Evolutionary conservation across 1,139 yeast genomes (phyloP).

Genomic region (Wickerhamomyces sp.): DNA sequence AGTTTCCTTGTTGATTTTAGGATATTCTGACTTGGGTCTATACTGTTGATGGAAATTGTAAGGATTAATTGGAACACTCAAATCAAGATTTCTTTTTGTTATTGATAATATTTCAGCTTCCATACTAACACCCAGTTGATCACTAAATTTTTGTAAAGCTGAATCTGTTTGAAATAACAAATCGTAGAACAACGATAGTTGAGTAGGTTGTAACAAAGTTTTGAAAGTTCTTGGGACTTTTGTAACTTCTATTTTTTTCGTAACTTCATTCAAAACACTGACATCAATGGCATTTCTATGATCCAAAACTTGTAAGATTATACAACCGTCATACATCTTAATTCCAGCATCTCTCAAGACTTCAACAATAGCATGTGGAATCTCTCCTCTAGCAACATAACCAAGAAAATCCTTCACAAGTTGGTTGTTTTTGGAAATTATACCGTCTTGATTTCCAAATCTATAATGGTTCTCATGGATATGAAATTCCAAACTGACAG

Average conservation of each 20-base stretch:
- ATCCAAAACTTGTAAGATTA: slow-evolving; percentile 78
- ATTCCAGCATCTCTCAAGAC: slow-evolving; percentile 82
- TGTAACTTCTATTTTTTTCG: slow-evolving; percentile 24
- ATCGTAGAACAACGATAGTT: slow-evolving; percentile 78
- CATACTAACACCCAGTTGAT: slow-evolving; percentile 67
- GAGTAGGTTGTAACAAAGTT: slow-evolving; percentile 75
- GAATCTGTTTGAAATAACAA: slow-evolving; percentile 80
- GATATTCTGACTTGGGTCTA: slow-evolving; percentile 42
- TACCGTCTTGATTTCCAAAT: slow-evolving; percentile 53
- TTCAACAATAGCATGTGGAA: slow-evolving; percentile 87
- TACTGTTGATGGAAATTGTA: slow-evolving; percentile 41
- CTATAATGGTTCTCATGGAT: slow-evolving; percentile 87
- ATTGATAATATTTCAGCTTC: slow-evolving; percentile 80
- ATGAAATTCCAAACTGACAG: slow-evolving; percentile 83
- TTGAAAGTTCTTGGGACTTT: slow-evolving; percentile 64
- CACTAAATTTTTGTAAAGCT: slow-evolving; percentile 61
- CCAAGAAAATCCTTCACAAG: slow-evolving; percentile 73
- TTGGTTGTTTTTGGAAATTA: slow-evolving; percentile 78
- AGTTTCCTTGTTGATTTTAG: slow-evolving; percentile 38
- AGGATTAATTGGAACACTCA: slow-evolving; percentile 70
- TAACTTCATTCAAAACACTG: slow-evolving; percentile 8
- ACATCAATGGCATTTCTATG: slow-evolving; percentile 35
- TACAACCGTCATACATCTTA: slow-evolving; percentile 81
- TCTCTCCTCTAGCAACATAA: slow-evolving; percentile 73
- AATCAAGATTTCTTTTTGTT: slow-evolving; percentile 70